These are phyloP conservation scores for Talaromyces liani DNA, from an alignment of 495 filamentous ascomycete genomes.

Conservation along the genomic window DNA sequence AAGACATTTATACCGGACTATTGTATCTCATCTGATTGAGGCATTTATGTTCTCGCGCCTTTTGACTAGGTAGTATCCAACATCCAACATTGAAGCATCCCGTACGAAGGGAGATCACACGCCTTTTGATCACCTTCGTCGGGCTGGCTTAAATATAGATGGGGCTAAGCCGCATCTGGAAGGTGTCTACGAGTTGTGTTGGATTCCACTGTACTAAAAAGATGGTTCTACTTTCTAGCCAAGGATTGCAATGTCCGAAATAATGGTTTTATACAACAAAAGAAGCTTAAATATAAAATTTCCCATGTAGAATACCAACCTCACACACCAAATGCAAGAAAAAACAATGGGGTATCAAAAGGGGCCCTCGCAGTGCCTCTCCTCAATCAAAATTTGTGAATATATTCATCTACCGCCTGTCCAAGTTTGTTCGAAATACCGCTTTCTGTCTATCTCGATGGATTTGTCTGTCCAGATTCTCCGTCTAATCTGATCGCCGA, in stretches of 20 bases:
- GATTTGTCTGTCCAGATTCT: not conserved
- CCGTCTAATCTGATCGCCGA: not conserved
- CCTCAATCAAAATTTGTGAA: not conserved
- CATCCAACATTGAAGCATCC: not conserved
- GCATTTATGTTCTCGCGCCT: not conserved
- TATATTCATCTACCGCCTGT: not conserved
- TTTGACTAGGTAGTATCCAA: not conserved
- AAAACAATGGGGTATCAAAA: slow-evolving; percentile 10
- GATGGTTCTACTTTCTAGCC: not conserved
- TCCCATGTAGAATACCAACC: slow-evolving; percentile 5
- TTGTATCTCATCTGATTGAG: not conserved
- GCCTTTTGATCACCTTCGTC: not conserved
- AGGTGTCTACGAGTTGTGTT: not conserved
- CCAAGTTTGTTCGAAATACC: not conserved
- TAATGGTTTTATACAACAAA: slow-evolving; percentile 5
- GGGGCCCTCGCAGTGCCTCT: not conserved
- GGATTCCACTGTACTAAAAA: too few species aligned
- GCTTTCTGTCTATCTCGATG: not conserved
- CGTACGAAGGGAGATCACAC: not conserved
- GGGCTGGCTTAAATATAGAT: not conserved
- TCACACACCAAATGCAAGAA: slow-evolving; percentile 8
- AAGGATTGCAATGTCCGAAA: not conserved
- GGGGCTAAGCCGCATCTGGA: not conserved
- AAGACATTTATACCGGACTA: not conserved
- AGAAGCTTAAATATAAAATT: not conserved